phyloP scores from a whole-genome alignment of 805 yeast species.

The Teunomyces tritomae region DNA sequence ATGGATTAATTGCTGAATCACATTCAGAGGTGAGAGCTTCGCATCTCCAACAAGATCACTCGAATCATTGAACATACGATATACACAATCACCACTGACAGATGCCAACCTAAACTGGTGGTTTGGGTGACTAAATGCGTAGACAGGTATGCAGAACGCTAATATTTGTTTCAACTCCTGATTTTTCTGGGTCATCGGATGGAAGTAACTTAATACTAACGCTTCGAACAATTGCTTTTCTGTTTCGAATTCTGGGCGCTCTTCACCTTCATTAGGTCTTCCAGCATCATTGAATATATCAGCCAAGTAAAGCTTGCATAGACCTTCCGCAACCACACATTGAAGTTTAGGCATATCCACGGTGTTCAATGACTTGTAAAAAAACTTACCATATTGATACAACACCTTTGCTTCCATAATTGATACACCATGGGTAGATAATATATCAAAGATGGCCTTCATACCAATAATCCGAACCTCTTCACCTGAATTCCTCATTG shows the following conservation, averaged over 20 bases:
- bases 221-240: conserved; percentile 57
- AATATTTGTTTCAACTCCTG: conserved; percentile 73
- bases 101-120: conserved; percentile 69
- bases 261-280: conserved; percentile 13
- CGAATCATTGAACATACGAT: conserved; percentile 48
- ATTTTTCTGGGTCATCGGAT: conserved; percentile 61
- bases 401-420: conserved; percentile 50
- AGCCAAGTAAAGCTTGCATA: conserved; percentile 77
- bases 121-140: conserved; percentile 67
- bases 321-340: conserved; percentile 79
- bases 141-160: conserved; percentile 85
- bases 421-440: conserved; percentile 71
- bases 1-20: conserved; percentile 68
- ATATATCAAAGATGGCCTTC: conserved; percentile 71
- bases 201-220: conserved; percentile 70
- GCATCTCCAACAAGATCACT: conserved; percentile 25
- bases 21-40: conserved; percentile 32
- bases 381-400: conserved; percentile 36
- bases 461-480: conserved; percentile 60
- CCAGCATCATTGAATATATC: conserved; percentile 59
- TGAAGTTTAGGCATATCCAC: conserved; percentile 63
- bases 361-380: conserved; percentile 62
- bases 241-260: conserved; percentile 23
- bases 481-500: conserved; percentile 66
- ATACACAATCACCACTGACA: conserved; percentile 64